phyloP scores from a whole-genome alignment of 441 rosid genomes.

The Raphanus hybrid region DNA sequence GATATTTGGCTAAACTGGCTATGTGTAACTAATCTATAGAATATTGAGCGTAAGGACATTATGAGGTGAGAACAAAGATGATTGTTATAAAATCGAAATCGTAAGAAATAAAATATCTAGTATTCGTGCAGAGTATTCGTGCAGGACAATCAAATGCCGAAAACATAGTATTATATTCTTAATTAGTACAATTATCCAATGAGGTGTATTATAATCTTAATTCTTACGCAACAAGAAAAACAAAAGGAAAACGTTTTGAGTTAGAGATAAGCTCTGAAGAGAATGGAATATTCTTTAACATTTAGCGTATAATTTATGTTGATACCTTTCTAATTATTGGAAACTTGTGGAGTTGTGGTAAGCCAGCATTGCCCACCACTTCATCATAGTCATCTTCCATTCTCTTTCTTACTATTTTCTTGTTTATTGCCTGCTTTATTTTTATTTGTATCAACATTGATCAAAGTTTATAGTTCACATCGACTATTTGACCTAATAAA shows the following conservation, averaged over 20 bases:
- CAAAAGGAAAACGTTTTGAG: background rate
- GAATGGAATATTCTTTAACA: conserved; percentile 30
- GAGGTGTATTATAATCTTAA: background rate
- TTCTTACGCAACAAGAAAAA: background rate
- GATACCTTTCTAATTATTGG: conserved; percentile 15
- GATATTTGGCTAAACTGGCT: no score
- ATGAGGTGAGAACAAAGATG: background rate
- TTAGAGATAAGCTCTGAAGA: conserved; percentile 28
- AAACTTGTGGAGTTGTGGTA: conserved; percentile 42
- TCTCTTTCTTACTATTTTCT: background rate
- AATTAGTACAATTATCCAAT: background rate
- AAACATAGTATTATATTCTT: background rate
- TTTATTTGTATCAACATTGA: background rate
- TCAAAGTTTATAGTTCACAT: conserved; percentile 33
- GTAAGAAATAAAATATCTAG: background rate
- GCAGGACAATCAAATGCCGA: background rate
- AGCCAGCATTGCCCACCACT: conserved; percentile 38
- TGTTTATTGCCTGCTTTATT: conserved; percentile 5
- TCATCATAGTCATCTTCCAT: conserved; percentile 43
- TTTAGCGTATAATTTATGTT: conserved; percentile 33
- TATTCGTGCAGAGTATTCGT: background rate
- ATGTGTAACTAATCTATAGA: background rate
- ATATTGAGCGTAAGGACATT: background rate
- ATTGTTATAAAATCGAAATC: no score
- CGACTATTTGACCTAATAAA: conserved; percentile 37